Evolutionary conservation across 2,329 filamentous ascomycete species (phyloP).

Genomic region (Monilinia laxa): DNA sequence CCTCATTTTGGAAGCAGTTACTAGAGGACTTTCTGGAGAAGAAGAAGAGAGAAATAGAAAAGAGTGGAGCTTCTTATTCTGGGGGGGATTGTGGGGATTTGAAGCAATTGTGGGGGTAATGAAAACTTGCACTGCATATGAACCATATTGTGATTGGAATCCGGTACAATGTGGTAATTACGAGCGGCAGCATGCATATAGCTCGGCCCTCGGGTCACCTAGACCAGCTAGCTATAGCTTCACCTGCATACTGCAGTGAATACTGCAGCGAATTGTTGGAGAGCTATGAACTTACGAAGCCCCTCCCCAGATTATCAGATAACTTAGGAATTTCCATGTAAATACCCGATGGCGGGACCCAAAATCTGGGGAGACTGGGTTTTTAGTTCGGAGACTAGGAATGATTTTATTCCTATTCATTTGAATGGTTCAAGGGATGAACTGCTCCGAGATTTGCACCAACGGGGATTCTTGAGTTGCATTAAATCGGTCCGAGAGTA

Average conservation of each 20-base stretch:
- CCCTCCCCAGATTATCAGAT: conserved; percentile 19
- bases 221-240: conserved; percentile 16
- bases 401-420: neutral
- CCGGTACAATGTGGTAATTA: conserved; percentile 4
- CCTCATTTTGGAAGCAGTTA: conserved; percentile 31
- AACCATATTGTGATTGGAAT: neutral
- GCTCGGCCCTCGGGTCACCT: neutral
- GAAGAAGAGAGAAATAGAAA: conserved; percentile 8
- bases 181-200: conserved; percentile 21
- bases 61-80: neutral
- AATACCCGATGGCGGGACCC: conserved; percentile 1
- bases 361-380: conserved; percentile 1
- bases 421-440: conserved; percentile 1
- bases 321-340: neutral
- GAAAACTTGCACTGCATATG: neutral
- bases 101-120: neutral
- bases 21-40: neutral
- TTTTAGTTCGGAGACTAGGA: neutral
- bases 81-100: neutral
- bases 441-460: neutral
- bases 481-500: conserved; percentile 22
- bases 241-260: neutral
- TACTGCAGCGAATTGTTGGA: neutral
- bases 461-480: neutral
- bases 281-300: neutral